Base-by-base conservation (phyloP, 306 rosid genomes). In the Elaeagnus macrophylla region DNA sequence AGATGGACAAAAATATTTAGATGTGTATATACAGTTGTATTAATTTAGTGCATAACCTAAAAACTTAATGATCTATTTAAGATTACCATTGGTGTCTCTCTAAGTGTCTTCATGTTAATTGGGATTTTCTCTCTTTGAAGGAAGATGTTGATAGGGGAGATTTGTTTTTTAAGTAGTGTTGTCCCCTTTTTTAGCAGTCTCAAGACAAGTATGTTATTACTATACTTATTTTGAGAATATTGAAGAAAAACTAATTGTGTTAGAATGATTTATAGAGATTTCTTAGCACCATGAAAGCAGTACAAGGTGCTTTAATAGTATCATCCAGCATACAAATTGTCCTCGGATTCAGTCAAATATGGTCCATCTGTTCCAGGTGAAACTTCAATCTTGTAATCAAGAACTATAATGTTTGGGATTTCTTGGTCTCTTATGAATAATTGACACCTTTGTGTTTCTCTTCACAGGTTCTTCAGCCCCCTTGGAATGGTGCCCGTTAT, bases 341-440 rank as follows among this genome's bases (percentile, higher is more conserved):
- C 56, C 67, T 93, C 74, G 99, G 99, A 17, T 87, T 78, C 73
- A 93, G 99, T 72, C 99, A 93, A 56, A 50, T 88, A 48, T 93
- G 99, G 99, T 96, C 88, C 73, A 87, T 87, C 40, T 93, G 96
- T 72, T 87, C 99, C 62, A 82, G 99, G 96, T 93, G 66, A 47
- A 68, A 43, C 38, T 41, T 19, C 35, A 10, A 17, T 37, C 47
- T 14, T 15, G 1, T 1, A 19, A 53, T 43, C 7, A 11, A 65
- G 42, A 51, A 48, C 20, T 47, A 51, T 39, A 60, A 17, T 52
- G 59, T 46, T 0, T 40, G 40, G 38, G 32, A 38, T 14, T 20
- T 40, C 25, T 39, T 43, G 52, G n/a, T 18, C 10, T 11, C 12
- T 2, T 9, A 43, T 11, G 7, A 52, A n/a, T 6, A 63, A 55